phyloP scores from a whole-genome alignment of 108 stramenopile species.

The Nitzschia putrida region DNA sequence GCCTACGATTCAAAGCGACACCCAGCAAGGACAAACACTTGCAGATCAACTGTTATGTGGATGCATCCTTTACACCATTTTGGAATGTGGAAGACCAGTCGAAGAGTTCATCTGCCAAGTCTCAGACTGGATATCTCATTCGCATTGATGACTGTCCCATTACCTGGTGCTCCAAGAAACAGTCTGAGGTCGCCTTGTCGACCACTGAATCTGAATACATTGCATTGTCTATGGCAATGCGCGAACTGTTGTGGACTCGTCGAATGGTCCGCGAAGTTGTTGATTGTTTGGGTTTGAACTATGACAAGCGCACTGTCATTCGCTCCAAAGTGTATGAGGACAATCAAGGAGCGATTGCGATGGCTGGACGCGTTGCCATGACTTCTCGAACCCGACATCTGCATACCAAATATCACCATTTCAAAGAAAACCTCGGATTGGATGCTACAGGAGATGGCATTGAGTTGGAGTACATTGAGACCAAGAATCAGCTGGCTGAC shows the following conservation, averaged over 20 bases:
- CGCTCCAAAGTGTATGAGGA: constrained; percentile 41
- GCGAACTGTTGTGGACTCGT: constrained; percentile 24
- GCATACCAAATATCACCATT: constrained; percentile 13
- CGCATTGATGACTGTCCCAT: constrained; percentile 27
- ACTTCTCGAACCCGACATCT: constrained; percentile 21
- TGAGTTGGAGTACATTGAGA: neutral
- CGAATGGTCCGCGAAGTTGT: neutral
- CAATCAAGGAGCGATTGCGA: constrained; percentile 20
- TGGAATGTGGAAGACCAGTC: constrained; percentile 25
- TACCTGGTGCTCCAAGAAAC: constrained; percentile 32
- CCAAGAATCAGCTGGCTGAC: neutral
- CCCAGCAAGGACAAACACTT: constrained; percentile 10
- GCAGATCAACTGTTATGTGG: constrained; percentile 32
- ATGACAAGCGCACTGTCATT: neutral
- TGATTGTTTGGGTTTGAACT: neutral
- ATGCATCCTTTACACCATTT: constrained; percentile 47
- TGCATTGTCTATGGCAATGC: constrained; percentile 20
- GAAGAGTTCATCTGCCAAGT: constrained; percentile 22
- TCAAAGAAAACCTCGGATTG: constrained; percentile 1
- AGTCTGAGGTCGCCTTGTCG: constrained; percentile 24
- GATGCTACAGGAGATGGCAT: neutral
- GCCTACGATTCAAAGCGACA: constrained; percentile 9
- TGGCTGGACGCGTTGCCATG: constrained; percentile 1
- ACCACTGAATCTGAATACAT: constrained; percentile 49
- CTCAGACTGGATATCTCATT: constrained; percentile 33